Evolutionary conservation across 805 yeast genomes (phyloP).

Genomic region (Lipomyces sp.): DNA sequence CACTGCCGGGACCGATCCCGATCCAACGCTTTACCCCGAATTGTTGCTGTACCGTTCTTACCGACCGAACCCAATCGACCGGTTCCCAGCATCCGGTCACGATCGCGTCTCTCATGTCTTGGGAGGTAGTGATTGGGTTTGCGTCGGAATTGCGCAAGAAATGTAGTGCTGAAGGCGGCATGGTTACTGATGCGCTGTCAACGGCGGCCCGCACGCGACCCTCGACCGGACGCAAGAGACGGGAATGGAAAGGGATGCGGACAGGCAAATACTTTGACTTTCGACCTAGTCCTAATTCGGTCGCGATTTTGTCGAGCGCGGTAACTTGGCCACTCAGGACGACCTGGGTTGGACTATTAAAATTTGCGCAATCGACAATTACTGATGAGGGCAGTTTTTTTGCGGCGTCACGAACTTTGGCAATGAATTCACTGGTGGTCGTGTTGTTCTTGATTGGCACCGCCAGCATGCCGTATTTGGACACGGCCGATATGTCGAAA

Average conservation of each 20-base stretch:
- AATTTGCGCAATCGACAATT: constrained; percentile 28
- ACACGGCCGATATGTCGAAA: background rate
- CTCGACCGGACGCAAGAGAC: constrained; percentile 19
- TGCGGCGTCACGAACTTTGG: background rate
- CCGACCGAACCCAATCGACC: constrained; percentile 33
- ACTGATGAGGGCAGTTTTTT: background rate
- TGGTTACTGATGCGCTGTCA: background rate
- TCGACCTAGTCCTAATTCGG: constrained; percentile 13
- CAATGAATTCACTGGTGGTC: background rate
- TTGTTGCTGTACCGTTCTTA: constrained; percentile 4
- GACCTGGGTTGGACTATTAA: constrained; percentile 31
- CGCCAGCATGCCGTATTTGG: constrained; percentile 29
- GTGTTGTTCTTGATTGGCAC: constrained; percentile 13
- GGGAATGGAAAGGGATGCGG: constrained; percentile 33
- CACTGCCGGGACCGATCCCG: constrained; percentile 33
- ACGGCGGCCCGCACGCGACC: constrained; percentile 20
- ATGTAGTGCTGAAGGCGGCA: constrained; percentile 11
- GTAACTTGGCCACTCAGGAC: constrained; percentile 29
- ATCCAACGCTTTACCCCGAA: constrained; percentile 13
- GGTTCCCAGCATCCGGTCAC: constrained; percentile 30
- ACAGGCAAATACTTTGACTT: constrained; percentile 17
- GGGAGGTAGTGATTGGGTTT: constrained; percentile 3
- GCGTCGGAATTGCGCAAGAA: constrained; percentile 25
- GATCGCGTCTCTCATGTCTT: constrained; percentile 20
- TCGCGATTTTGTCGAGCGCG: constrained; percentile 16